Conservation (phyloP, 805 yeast genomes). For the Metschnikowia dekortorum region DNA sequence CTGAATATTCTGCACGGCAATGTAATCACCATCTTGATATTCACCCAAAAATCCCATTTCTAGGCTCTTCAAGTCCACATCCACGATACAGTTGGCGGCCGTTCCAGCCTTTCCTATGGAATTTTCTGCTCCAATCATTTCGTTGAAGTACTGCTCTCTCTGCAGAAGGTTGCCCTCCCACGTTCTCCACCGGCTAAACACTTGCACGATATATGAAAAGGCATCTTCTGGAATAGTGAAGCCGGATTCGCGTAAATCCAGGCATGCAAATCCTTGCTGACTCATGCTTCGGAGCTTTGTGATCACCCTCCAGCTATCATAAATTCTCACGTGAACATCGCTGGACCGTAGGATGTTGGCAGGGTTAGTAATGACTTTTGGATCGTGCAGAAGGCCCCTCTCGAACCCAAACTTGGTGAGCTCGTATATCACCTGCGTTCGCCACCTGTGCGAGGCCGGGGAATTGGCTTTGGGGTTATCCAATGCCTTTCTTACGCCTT, state of each 20-base stretch:
- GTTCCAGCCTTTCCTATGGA: background rate
- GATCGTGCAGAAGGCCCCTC: conserved; percentile 67
- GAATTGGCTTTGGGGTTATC: conserved; percentile 15
- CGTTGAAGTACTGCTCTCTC: conserved; percentile 50
- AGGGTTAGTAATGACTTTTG: conserved; percentile 86
- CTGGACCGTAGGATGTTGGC: conserved; percentile 73
- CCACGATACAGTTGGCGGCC: background rate
- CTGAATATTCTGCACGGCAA: background rate
- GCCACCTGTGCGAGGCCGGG: conserved; percentile 12
- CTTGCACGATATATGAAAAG: conserved; percentile 46
- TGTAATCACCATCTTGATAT: background rate
- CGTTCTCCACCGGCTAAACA: conserved; percentile 77
- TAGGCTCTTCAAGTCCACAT: background rate
- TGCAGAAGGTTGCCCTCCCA: conserved; percentile 79
- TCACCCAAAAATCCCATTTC: conserved; percentile 2
- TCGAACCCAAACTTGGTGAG: conserved; percentile 37
- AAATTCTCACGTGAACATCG: conserved; percentile 68
- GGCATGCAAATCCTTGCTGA: conserved; percentile 53
- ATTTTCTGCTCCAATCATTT: conserved; percentile 11
- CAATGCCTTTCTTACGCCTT: conserved; percentile 14
- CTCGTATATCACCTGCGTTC: conserved; percentile 39
- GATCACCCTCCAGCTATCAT: conserved; percentile 84
- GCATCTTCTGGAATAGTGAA: conserved; percentile 49
- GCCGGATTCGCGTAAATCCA: conserved; percentile 23
- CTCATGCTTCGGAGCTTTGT: conserved; percentile 71